Percentiles rank a stretch among this genome's conserved stretches.
Evolutionary conservation across 2,329 filamentous ascomycete species (phyloP).

Genomic region (Nigrospora sphaerica): DNA sequence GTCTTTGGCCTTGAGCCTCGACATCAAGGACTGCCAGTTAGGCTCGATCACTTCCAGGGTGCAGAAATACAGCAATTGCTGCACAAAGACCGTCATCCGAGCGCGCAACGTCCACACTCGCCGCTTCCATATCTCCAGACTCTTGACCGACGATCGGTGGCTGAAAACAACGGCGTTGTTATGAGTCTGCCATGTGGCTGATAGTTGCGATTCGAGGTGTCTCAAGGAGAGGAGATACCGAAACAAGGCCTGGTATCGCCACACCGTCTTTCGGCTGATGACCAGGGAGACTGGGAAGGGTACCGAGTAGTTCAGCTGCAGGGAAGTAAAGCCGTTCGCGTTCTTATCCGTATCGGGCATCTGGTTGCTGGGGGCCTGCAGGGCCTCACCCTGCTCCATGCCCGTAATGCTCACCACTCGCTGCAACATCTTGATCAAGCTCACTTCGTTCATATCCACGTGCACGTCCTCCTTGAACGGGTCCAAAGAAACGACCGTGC

Average conservation of each 20-base stretch:
- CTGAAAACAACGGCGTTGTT: constrained; percentile 76
- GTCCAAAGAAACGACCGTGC: constrained; percentile 86
- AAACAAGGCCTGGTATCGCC: constrained; percentile 92
- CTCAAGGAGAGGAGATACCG: constrained; percentile 86
- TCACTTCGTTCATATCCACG: constrained; percentile 92
- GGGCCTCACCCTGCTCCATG: constrained; percentile 80
- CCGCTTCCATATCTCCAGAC: constrained; percentile 86
- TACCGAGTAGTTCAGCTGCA: constrained; percentile 90
- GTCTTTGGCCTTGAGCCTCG: constrained; percentile 63
- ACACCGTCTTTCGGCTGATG: constrained; percentile 93
- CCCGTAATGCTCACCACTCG: constrained; percentile 95
- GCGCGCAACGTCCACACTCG: constrained; percentile 86
- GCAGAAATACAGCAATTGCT: constrained; percentile 94
- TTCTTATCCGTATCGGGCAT: constrained; percentile 75
- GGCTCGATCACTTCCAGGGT: constrained; percentile 96
- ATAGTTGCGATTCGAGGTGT: constrained; percentile 81
- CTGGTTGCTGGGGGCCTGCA: constrained; percentile 64
- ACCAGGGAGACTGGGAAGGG: constrained; percentile 94
- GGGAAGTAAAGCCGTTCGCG: constrained; percentile 81
- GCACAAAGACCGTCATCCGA: constrained; percentile 94
- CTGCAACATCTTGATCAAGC: constrained; percentile 88
- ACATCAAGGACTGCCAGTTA: constrained; percentile 93
- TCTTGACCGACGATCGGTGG: constrained; percentile 64
- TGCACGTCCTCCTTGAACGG: constrained; percentile 98
- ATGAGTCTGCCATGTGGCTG: constrained; percentile 84